A percentile compares a stretch with the other conserved stretches of the same genome.
phyloP scores from a whole-genome alignment of 192 early-diverging fungal species.

The Lobosporangium transversale region DNA sequence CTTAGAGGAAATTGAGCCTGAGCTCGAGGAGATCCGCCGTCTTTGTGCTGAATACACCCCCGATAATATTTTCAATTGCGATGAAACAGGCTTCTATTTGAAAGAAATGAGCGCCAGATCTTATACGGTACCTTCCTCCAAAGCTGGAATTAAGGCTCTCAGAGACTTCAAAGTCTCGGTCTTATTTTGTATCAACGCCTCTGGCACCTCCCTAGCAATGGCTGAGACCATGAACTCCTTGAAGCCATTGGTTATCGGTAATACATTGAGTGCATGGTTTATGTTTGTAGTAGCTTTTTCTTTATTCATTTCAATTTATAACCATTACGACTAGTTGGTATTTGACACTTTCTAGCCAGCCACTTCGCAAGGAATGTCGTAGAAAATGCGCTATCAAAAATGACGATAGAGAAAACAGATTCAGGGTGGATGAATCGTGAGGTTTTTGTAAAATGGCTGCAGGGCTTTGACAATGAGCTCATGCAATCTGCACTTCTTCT shows the following conservation, averaged over 20 bases:
- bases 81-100: not conserved
- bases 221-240: not conserved
- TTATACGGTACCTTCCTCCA: not conserved
- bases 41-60: not conserved
- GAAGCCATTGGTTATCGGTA: slow-evolving; percentile 8
- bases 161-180: not conserved
- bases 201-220: not conserved
- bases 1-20: not conserved
- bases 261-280: too few relatives aligned
- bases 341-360: not conserved
- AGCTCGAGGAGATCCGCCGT: not conserved
- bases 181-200: not conserved
- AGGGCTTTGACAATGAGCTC: not conserved
- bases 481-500: not conserved
- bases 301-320: too few relatives aligned
- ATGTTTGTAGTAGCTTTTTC: not conserved
- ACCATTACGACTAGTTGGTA: too few relatives aligned
- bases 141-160: not conserved
- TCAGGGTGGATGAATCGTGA: not conserved
- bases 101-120: not conserved
- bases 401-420: not conserved
- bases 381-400: not conserved
- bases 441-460: not conserved
- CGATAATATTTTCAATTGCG: not conserved
- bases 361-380: not conserved